Evolutionary conservation across 768 basidiomycete genomes (phyloP).

Genomic region (Amanita pseudoporphyria): DNA sequence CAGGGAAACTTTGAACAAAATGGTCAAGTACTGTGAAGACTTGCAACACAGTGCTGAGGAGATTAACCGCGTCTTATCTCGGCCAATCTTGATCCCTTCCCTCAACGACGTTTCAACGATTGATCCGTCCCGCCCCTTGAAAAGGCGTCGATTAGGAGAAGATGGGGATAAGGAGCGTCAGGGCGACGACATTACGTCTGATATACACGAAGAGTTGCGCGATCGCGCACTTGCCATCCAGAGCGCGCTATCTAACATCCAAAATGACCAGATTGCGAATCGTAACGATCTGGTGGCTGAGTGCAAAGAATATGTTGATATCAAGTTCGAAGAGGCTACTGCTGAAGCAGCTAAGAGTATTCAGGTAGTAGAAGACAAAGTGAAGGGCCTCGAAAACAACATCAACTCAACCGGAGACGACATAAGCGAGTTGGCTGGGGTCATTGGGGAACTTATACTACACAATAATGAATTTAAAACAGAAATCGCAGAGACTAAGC

Average conservation of each 20-base stretch:
- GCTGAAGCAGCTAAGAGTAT: not conserved
- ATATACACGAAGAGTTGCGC: slow-evolving; percentile 13
- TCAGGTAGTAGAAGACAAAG: not conserved
- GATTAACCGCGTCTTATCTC: slow-evolving; percentile 14
- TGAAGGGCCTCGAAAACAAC: slow-evolving; percentile 10
- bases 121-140: slow-evolving; percentile 16
- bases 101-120: slow-evolving; percentile 8
- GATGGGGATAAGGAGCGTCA: slow-evolving; percentile 1
- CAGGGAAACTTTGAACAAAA: slow-evolving; percentile 12
- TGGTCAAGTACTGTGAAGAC: slow-evolving; percentile 14
- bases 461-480: not conserved
- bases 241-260: slow-evolving; percentile 9
- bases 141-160: slow-evolving; percentile 20
- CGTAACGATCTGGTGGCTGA: slow-evolving; percentile 14
- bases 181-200: slow-evolving; percentile 9
- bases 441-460: slow-evolving; percentile 9
- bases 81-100: not conserved
- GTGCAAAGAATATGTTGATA: slow-evolving; percentile 14
- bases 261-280: slow-evolving; percentile 16
- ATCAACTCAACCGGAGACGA: slow-evolving; percentile 14
- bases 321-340: slow-evolving; percentile 12
- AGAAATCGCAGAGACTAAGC: not conserved
- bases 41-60: slow-evolving; percentile 15
- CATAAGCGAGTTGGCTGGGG: slow-evolving; percentile 14
- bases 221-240: slow-evolving; percentile 3